These are phyloP conservation scores for Yamadazyma takamatsuzukensis DNA, from an alignment of 805 yeast species.

Conservation along the genomic window DNA sequence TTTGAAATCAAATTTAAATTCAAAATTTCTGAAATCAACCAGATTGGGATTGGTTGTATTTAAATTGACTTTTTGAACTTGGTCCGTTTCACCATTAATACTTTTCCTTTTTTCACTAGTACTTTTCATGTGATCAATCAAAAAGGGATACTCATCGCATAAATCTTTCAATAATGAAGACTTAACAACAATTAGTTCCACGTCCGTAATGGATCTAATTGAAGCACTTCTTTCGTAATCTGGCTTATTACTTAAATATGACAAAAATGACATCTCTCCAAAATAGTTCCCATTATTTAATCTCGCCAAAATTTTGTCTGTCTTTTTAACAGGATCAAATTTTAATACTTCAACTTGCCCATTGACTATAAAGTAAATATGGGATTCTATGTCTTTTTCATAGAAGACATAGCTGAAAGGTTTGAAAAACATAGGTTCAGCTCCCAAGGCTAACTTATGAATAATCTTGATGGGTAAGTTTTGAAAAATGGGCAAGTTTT, in stretches of 20 bases:
- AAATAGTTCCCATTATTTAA: slow-evolving; percentile 62
- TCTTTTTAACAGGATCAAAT: slow-evolving; percentile 12
- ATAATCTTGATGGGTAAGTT: slow-evolving; percentile 55
- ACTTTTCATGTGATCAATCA: slow-evolving; percentile 54
- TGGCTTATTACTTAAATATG: slow-evolving; percentile 34
- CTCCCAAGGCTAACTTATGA: slow-evolving; percentile 62
- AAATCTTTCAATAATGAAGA: slow-evolving; percentile 52
- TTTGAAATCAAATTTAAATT: slow-evolving; percentile 11
- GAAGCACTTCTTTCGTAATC: slow-evolving; percentile 51
- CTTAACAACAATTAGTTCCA: slow-evolving; percentile 58
- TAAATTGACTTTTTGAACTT: not conserved
- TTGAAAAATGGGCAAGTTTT: slow-evolving; percentile 55
- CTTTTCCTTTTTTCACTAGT: slow-evolving; percentile 54
- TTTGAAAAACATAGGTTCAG: slow-evolving; percentile 49
- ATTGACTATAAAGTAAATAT: slow-evolving; percentile 60
- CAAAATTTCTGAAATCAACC: slow-evolving; percentile 7
- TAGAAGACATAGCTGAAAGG: slow-evolving; percentile 60
- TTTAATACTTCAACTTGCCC: slow-evolving; percentile 71
- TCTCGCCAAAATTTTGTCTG: slow-evolving; percentile 51
- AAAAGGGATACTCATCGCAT: slow-evolving; percentile 54
- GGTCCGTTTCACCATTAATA: slow-evolving; percentile 5
- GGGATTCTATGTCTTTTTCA: slow-evolving; percentile 59
- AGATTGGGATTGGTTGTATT: not conserved
- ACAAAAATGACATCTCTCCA: slow-evolving; percentile 73
- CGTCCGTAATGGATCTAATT: slow-evolving; percentile 56